Evolutionary conservation across 768 basidiomycete species (phyloP), one percentile per base, ranked within the genome.

Genomic region (Termitomyces sp.): DNA sequence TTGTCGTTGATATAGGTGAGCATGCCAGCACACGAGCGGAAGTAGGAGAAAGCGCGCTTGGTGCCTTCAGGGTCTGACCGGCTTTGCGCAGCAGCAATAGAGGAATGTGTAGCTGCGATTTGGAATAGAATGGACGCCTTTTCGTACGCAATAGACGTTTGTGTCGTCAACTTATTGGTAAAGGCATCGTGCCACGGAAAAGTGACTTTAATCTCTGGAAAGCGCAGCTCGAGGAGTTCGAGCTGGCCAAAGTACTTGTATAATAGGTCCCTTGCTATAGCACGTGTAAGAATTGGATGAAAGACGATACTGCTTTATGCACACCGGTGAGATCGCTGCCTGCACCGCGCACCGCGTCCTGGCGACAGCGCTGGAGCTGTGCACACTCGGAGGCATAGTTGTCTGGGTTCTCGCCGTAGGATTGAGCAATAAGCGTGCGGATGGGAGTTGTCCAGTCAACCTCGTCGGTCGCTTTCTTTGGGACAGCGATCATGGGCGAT

Each of bases 211-310:
- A 98, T 93, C 70, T 98, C 96, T 9, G 96, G 85, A 76, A 99
- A 99, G 37, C 97, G 86, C 53, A 99, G 82, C 69, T 99, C 97
- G 41, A 99, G 85, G 5, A 98, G 84, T 67, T 99, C 97, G 44
- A 99, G 86, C 71, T 99, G 97, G 36, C 97, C 96, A 75, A 98
- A 99, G 76, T 99, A 99, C 74, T 97, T 98, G 87, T 96, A 98
- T 44, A 99, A 79, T 22, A 98, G 79, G 75, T 98, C 96, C 49
- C 95, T 82, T 13, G 89, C 95, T 88, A 39, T 24, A 16, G 16
- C 4, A 34, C 22, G 13, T 22, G 31, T 49, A 16, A 49, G 32
- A 16, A 22, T 8, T 9, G 14, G 20, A 24, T 24, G 6, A 16
- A 4, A 34, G 14, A 34, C 20, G 4, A 12, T 32, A 5, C 8